Conservation (phyloP, 495 filamentous ascomycete genomes). For the Aspergillus campestris region DNA sequence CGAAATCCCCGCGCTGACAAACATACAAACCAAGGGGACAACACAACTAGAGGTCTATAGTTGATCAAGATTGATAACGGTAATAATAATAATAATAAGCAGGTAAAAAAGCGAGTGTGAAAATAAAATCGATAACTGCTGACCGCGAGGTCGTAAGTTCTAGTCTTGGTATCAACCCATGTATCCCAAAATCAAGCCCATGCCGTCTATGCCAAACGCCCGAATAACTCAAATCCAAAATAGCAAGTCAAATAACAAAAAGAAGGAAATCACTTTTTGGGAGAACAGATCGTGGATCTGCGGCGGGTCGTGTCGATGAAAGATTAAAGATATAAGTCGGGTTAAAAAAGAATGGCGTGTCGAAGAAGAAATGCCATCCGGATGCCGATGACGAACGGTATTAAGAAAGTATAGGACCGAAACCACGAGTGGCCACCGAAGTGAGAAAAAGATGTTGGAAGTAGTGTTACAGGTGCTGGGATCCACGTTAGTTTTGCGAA, state of each 20-base stretch:
- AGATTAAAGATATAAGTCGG: constrained; percentile 9
- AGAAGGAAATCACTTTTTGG: constrained; percentile 26
- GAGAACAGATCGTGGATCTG: constrained; percentile 21
- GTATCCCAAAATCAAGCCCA: constrained; percentile 30
- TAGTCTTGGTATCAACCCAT: constrained; percentile 42
- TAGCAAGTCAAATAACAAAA: constrained; percentile 10
- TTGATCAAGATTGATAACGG: not conserved
- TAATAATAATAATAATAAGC: constrained; percentile 6
- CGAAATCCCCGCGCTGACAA: constrained; percentile 10
- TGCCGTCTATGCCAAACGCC: constrained; percentile 41
- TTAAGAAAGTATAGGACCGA: constrained; percentile 33
- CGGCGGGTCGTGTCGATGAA: constrained; percentile 19
- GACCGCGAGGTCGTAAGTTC: constrained; percentile 40
- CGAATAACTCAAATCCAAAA: constrained; percentile 14
- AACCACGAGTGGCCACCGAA: constrained; percentile 14
- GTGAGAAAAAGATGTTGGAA: constrained; percentile 3
- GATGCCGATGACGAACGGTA: constrained; percentile 12
- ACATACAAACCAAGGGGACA: constrained; percentile 6
- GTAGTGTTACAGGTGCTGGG: constrained; percentile 36
- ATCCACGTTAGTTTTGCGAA: constrained; percentile 20
- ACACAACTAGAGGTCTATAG: not conserved
- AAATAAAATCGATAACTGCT: constrained; percentile 21
- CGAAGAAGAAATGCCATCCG: constrained; percentile 4
- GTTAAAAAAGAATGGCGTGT: constrained; percentile 4
- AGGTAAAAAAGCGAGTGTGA: constrained; percentile 4